A percentile compares a stretch with the other conserved stretches of the same genome.
Evolutionary conservation across 2,329 filamentous ascomycete species (phyloP).

Genomic region (Akanthomyces lecanii): DNA sequence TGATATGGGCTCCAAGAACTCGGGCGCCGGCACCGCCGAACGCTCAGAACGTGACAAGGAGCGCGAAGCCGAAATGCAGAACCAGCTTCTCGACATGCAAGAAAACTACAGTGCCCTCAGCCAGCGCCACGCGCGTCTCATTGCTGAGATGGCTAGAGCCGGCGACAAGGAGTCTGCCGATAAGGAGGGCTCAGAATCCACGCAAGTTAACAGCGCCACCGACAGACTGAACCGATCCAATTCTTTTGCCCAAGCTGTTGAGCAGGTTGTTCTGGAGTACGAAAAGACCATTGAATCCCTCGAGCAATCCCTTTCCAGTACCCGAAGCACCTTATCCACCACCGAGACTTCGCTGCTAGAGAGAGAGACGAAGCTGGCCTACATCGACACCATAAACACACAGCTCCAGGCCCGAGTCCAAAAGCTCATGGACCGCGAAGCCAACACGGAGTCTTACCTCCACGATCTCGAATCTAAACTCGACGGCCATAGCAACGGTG

Average conservation of each 20-base stretch:
- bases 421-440: conserved; percentile 87
- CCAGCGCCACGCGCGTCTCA: conserved; percentile 90
- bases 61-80: conserved; percentile 85
- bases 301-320: conserved; percentile 86
- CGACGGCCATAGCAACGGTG: conserved; percentile 83
- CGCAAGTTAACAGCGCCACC: conserved; percentile 71
- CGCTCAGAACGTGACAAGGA: conserved; percentile 75
- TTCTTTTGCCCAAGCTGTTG: conserved; percentile 91
- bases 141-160: conserved; percentile 86
- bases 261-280: conserved; percentile 94
- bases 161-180: conserved; percentile 63
- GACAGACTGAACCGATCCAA: conserved; percentile 92
- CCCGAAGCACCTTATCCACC: conserved; percentile 73
- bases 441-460: conserved; percentile 86
- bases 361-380: conserved; percentile 89
- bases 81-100: conserved; percentile 85
- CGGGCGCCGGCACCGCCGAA: conserved; percentile 55
- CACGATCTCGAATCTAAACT: conserved; percentile 88
- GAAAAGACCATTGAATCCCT: conserved; percentile 96
- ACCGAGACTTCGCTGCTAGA: conserved; percentile 86
- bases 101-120: conserved; percentile 93
- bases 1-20: conserved; percentile 52
- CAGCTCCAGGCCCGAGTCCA: conserved; percentile 88
- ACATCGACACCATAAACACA: conserved; percentile 84
- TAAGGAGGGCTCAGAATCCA: conserved; percentile 45